These are phyloP conservation scores for Lentinula sp. DNA, from an alignment of 768 basidiomycete species.

Conservation along the genomic window DNA sequence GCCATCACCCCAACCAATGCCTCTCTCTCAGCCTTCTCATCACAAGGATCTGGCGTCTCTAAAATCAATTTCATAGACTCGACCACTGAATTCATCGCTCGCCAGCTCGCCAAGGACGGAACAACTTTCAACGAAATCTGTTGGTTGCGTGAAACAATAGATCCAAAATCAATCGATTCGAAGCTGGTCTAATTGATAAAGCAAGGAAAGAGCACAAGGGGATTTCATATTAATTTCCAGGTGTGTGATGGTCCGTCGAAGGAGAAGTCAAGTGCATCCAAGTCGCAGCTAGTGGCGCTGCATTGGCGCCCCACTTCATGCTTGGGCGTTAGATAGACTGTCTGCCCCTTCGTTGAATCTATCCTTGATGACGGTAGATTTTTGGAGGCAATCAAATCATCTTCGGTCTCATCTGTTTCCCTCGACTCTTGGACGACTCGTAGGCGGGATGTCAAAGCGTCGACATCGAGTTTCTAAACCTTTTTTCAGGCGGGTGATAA, in stretches of 20 bases:
- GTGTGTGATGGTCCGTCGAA: neutral
- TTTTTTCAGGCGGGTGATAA: neutral
- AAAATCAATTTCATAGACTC: too few relatives aligned
- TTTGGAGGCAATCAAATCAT: neutral
- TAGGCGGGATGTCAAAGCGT: neutral
- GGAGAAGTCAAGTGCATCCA: neutral
- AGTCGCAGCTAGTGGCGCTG: too few relatives aligned
- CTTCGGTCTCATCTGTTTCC: neutral
- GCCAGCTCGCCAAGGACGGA: too few relatives aligned
- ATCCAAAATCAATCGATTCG: neutral
- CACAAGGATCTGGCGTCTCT: too few relatives aligned
- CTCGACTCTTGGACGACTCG: neutral
- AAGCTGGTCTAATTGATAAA: neutral
- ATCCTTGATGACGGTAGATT: neutral
- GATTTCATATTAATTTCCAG: neutral
- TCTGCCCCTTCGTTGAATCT: neutral
- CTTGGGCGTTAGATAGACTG: neutral
- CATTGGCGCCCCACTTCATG: neutral
- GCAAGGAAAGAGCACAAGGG: too few relatives aligned
- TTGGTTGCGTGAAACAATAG: too few relatives aligned
- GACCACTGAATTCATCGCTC: too few relatives aligned
- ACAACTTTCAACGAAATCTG: too few relatives aligned
- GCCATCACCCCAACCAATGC: too few relatives aligned
- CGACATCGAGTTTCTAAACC: neutral
- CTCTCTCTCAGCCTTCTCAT: too few relatives aligned